Evolutionary conservation across 129 eudicot species (phyloP).

Genomic region (Scalesia atractyloides): DNA sequence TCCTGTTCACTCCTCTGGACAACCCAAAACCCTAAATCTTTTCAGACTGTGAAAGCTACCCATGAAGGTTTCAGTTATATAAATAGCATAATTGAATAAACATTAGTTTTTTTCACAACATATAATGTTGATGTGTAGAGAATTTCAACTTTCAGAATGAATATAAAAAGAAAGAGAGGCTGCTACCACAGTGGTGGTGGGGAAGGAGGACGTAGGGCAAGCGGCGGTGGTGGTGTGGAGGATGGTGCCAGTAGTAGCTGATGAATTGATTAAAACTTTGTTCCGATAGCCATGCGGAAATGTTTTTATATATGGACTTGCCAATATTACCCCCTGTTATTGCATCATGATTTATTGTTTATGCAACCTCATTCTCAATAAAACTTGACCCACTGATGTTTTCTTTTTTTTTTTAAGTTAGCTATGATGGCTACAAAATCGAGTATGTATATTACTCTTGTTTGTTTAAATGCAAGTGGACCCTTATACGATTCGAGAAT

Average conservation of each 20-base stretch:
- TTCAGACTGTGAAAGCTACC: slow-evolving; percentile 6
- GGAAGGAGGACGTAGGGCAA: neutral
- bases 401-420: neutral
- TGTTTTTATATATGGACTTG: neutral
- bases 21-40: slow-evolving; percentile 28
- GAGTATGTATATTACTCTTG: neutral
- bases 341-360: neutral
- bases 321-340: neutral
- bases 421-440: neutral
- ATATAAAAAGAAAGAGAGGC: neutral
- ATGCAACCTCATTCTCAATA: slow-evolving; percentile 1
- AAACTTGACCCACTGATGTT: neutral
- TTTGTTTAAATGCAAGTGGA: neutral
- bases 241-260: neutral
- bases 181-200: neutral
- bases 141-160: slow-evolving; percentile 23
- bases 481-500: no score
- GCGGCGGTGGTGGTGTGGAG: slow-evolving; percentile 2
- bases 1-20: slow-evolving; percentile 68
- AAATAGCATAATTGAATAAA: slow-evolving; percentile 17
- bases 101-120: slow-evolving; percentile 1
- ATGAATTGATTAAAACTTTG: neutral
- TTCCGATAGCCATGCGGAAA: neutral
- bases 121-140: slow-evolving; percentile 7
- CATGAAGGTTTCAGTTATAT: slow-evolving; percentile 14